These are phyloP conservation scores for Aspergillus caelatus DNA, from an alignment of 2,329 filamentous ascomycete genomes.

Conservation along the genomic window DNA sequence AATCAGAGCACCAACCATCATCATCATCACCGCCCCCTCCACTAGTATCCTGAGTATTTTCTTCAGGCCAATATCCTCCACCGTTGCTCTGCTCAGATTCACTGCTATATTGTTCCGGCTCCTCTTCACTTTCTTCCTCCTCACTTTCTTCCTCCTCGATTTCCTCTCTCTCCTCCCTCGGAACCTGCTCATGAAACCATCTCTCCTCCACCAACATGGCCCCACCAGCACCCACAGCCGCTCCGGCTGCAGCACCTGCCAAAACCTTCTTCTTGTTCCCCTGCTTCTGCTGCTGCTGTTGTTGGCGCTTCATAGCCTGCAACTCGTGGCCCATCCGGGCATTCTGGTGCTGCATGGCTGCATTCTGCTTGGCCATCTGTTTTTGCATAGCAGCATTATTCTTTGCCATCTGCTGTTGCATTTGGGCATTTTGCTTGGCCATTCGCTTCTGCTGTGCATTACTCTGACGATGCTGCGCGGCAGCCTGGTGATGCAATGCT, in stretches of 20 bases:
- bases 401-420: background rate
- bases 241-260: background rate
- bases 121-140: background rate
- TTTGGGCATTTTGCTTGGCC: background rate
- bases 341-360: background rate
- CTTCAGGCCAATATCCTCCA: background rate
- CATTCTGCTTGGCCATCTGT: constrained; percentile 2
- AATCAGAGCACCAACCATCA: background rate
- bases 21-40: background rate
- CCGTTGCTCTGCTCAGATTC: background rate
- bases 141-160: background rate
- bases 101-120: background rate
- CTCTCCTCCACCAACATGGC: background rate
- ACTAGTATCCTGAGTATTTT: background rate
- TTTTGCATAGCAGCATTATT: background rate
- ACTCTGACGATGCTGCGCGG: constrained; percentile 1
- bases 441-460: background rate
- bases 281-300: background rate
- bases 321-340: background rate
- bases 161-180: background rate
- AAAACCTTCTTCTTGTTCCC: background rate
- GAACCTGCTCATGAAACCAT: background rate
- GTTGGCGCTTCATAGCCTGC: background rate
- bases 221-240: background rate
- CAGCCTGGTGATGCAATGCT: background rate